Base-by-base conservation (phyloP, 768 basidiomycete genomes). In the Kwoniella mangroviensis region DNA sequence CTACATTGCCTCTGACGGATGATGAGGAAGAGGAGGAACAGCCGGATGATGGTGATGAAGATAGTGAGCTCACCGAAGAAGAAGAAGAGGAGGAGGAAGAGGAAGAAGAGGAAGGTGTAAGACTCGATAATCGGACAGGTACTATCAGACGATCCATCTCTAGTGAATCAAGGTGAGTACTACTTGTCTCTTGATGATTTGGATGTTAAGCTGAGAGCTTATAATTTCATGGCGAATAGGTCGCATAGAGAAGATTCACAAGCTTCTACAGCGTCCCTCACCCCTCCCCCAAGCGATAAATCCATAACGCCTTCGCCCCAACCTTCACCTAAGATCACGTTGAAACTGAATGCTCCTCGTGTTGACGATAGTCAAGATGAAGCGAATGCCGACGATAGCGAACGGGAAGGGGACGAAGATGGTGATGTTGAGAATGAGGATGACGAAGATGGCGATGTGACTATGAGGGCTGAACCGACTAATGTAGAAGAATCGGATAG, bases 11-110 rank as follows among this genome's bases (percentile, higher is more conserved):
- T 3, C 24, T 69, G 22, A 69, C 68, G 22, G 65, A 67, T 62
- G 82, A 75, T 75, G 72, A 80, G 62, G 78, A 68, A n/a, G 73
- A 70, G 22, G 68, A 71, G 53, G 73, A 74, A 74, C 28, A 51
- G n/a, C 13, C 17, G 22, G 28, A 26, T 13, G 13, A 34, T 24
- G 15, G 52, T 1, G 63, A 64, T 21, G 63, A 64, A 11, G 63
- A 64, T 49, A 54, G 52, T 34, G 63, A 64, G 40, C 34, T 53
- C 24, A 54, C 49, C 4, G 65, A 65, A 45, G 65, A 65, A 49
- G 65, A 65, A 12, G 65, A 65, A 19, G 58, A 59, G n/a, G 28
- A 68, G 58, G 58, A 59, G 17, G 67, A 68, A 24, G 58, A 59
- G 17, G 67, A 68, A 24, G 64, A 56, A 56, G 43, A 65, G 22